phyloP scores from a whole-genome alignment of 495 filamentous ascomycete genomes.

The Cercophora scortea region DNA sequence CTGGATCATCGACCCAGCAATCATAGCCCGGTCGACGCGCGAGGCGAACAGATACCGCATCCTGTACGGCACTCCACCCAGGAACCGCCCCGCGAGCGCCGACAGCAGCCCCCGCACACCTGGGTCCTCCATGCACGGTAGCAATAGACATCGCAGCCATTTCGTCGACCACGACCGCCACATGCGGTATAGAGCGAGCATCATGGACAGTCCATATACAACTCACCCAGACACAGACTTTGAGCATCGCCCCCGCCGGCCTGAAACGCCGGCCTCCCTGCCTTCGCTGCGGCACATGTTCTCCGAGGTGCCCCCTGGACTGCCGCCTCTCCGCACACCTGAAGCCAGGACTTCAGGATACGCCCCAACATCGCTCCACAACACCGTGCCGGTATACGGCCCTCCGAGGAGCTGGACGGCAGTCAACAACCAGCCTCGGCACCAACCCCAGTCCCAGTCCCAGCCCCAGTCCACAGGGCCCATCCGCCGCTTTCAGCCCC shows the following conservation, averaged over 20 bases:
- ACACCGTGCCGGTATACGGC: too few species aligned
- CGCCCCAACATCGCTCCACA: too few species aligned
- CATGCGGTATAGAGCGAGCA: background rate
- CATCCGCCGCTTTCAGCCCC: too few species aligned
- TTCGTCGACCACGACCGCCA: background rate
- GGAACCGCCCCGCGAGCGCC: constrained; percentile 1
- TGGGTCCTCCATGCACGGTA: background rate
- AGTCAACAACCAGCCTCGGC: background rate
- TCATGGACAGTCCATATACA: constrained; percentile 24
- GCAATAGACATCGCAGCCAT: background rate
- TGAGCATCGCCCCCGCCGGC: constrained; percentile 8
- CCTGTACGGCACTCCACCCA: background rate
- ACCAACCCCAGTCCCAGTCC: background rate
- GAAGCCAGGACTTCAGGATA: background rate
- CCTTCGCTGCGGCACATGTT: too few species aligned
- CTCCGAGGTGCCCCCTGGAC: background rate
- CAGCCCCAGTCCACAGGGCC: background rate
- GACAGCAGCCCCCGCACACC: constrained; percentile 11
- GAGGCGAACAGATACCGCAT: constrained; percentile 42
- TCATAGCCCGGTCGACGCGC: constrained; percentile 48
- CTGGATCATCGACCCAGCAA: constrained; percentile 59
- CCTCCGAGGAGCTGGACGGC: background rate
- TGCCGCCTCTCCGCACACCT: background rate
- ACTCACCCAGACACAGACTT: constrained; percentile 28
- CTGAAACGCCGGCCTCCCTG: background rate